Base-by-base conservation (phyloP, 257 asterid species). In the Jacaranda mimosifolia region DNA sequence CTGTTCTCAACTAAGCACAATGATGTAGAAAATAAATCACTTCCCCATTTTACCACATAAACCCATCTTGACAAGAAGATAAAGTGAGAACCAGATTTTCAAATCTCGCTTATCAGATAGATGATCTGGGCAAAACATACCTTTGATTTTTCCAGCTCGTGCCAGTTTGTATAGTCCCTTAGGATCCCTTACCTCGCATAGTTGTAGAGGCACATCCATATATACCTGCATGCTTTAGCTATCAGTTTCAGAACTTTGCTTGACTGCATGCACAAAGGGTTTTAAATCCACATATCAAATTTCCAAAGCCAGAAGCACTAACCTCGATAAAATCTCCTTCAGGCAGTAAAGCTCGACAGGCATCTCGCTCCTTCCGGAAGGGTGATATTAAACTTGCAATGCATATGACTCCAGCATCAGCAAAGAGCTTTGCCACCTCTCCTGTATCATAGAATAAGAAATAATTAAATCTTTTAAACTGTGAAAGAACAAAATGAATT, bases 361-460 rank as follows among this genome's bases (percentile, higher is more conserved):
- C 89, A 84, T 91, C 96, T 76, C 97, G 84, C 49, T 91, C 96
- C 79, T 84, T 88, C 76, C 89, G 81, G 80, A 88, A 91, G 66
- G 97, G 97, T 55, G 97, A 91, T 88, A 91, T 88, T 83, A 89
- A 84, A 83, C 97, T 86, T 21, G 95, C 97, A 72, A 91, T 90
- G 86, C 96, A 88, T 68, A 89, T 89, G 10, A 89, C 83, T 63
- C 97, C 97, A 80, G 96, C 89, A 83, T 91, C 97, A 17, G 91
- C 88, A 77, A 91, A 89, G 64, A 91, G 93, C 91, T 91, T 91
- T n/a, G 92, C 91, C 13, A 90, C 97, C 85, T 91, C 96, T 6
- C 97, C 97, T 91, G 21, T 55, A 64, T 38, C 39, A 46, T 53
- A 56, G 63, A 63, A 68, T 4, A 67, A 77, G 15, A 55, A 62